phyloP scores from a whole-genome alignment of 441 rosid genomes.

The Arabidopsis hybrid region DNA sequence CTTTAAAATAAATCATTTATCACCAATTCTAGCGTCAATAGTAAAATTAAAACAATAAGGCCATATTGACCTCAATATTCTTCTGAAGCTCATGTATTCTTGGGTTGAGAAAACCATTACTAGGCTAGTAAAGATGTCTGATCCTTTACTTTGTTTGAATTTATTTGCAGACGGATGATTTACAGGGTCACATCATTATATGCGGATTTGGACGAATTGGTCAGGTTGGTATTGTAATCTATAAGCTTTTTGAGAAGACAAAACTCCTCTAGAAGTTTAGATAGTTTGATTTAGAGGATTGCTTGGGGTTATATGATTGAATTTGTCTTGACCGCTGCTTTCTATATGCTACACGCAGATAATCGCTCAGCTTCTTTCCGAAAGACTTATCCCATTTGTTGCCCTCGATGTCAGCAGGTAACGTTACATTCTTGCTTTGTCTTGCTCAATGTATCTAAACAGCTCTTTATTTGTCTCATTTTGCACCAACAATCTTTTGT shows the following conservation, averaged over 20 bases:
- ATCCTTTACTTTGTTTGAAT: conserved; percentile 31
- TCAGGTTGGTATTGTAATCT: conserved; percentile 57
- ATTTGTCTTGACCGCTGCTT: not conserved
- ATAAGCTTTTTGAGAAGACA: conserved; percentile 25
- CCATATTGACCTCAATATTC: conserved; percentile 30
- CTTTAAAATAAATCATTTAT: not conserved
- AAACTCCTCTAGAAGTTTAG: not conserved
- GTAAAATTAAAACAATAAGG: not conserved
- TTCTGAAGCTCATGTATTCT: conserved; percentile 33
- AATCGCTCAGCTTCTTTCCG: conserved; percentile 99
- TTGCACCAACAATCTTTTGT: not conserved
- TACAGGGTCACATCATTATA: conserved; percentile 94
- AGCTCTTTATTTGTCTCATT: not conserved
- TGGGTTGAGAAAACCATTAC: conserved; percentile 24
- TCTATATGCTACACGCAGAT: conserved; percentile 59
- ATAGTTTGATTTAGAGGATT: not conserved
- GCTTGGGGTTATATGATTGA: not conserved
- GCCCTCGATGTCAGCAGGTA: conserved; percentile 99
- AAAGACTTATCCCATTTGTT: conserved; percentile 95
- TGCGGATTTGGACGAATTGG: conserved; percentile 99
- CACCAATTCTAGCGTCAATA: not conserved
- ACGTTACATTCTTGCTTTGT: conserved; percentile 24
- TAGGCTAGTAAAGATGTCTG: conserved; percentile 21
- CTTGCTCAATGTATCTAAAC: not conserved
- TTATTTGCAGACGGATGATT: conserved; percentile 89